phyloP scores from a whole-genome alignment of 2,329 filamentous ascomycete genomes.

The Aspergillus sp. region DNA sequence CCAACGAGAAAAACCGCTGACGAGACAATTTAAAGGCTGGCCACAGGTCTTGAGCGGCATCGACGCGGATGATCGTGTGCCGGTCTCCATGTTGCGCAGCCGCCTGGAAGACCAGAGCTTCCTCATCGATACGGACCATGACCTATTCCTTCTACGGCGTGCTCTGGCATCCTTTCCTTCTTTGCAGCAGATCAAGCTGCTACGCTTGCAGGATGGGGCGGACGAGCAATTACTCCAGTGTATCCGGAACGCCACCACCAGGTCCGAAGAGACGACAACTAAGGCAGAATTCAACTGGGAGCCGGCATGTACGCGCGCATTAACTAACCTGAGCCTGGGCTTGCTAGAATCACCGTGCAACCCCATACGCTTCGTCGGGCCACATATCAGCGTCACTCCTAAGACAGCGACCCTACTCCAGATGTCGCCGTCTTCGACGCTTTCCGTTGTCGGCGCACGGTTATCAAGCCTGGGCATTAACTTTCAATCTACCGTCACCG shows the following conservation, averaged over 20 bases:
- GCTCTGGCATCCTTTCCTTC: conserved; percentile 52
- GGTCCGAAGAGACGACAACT: too few relatives aligned
- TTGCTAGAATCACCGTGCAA: conserved; percentile 49
- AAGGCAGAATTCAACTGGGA: conserved; percentile 41
- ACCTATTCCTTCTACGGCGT: conserved; percentile 45
- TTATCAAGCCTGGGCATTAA: conserved; percentile 56
- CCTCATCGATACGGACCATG: conserved; percentile 44
- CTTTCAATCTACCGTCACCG: conserved; percentile 46
- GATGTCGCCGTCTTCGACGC: conserved; percentile 36
- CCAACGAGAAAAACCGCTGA: conserved; percentile 14
- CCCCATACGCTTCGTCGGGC: conserved; percentile 53
- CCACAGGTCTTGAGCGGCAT: conserved; percentile 15
- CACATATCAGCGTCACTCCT: conserved; percentile 49
- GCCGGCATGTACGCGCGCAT: conserved; percentile 54
- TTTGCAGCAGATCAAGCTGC: conserved; percentile 57
- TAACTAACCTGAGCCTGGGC: conserved; percentile 51
- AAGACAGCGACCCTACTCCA: conserved; percentile 46
- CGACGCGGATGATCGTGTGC: conserved; percentile 7
- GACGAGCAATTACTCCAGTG: conserved; percentile 49
- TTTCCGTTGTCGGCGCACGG: conserved; percentile 47
- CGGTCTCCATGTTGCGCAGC: conserved; percentile 21
- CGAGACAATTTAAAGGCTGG: conserved; percentile 20
- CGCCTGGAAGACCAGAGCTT: conserved; percentile 31
- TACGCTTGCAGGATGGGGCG: conserved; percentile 53
- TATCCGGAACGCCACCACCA: conserved; percentile 26